Conservation (phyloP, 1,284 basidiomycete genomes). For the Naganishia liquefaciens region DNA sequence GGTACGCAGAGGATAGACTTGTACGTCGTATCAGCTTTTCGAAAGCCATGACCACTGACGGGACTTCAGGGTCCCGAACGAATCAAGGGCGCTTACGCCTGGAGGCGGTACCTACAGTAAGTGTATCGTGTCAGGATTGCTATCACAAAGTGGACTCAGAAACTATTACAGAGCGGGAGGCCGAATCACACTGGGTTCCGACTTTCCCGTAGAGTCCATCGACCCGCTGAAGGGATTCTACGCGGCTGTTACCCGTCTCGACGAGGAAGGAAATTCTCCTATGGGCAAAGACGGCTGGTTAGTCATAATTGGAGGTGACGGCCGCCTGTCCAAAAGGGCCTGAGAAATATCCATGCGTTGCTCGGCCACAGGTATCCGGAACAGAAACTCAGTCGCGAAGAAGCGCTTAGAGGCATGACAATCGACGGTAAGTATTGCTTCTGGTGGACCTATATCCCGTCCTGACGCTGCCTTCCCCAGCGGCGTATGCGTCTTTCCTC, state of each 20-base stretch:
- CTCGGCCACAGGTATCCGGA: slow-evolving; percentile 62
- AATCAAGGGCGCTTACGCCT: slow-evolving; percentile 83
- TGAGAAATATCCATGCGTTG: too few relatives aligned
- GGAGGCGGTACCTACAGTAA: slow-evolving; percentile 71
- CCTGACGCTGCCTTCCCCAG: slow-evolving; percentile 32
- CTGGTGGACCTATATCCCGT: neutral
- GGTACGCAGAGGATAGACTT: slow-evolving; percentile 77
- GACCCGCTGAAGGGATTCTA: slow-evolving; percentile 68
- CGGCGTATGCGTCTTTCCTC: slow-evolving; percentile 81
- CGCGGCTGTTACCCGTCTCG: slow-evolving; percentile 75
- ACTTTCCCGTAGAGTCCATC: slow-evolving; percentile 78
- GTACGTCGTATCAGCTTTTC: slow-evolving; percentile 53
- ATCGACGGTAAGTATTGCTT: slow-evolving; percentile 58
- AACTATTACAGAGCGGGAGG: slow-evolving; percentile 59
- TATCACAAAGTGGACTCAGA: slow-evolving; percentile 7
- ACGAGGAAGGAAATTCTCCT: slow-evolving; percentile 70
- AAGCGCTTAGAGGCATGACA: slow-evolving; percentile 73
- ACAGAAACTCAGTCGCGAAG: slow-evolving; percentile 69
- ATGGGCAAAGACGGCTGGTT: slow-evolving; percentile 80
- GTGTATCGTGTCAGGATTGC: slow-evolving; percentile 38
- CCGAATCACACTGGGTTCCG: slow-evolving; percentile 76
- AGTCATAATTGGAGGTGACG: slow-evolving; percentile 38
- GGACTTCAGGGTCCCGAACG: slow-evolving; percentile 67
- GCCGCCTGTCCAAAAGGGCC: neutral
- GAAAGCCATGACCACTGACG: slow-evolving; percentile 1